These are phyloP conservation scores for Alternaria sp. DNA, from an alignment of 2,329 filamentous ascomycete genomes.

Conservation along the genomic window DNA sequence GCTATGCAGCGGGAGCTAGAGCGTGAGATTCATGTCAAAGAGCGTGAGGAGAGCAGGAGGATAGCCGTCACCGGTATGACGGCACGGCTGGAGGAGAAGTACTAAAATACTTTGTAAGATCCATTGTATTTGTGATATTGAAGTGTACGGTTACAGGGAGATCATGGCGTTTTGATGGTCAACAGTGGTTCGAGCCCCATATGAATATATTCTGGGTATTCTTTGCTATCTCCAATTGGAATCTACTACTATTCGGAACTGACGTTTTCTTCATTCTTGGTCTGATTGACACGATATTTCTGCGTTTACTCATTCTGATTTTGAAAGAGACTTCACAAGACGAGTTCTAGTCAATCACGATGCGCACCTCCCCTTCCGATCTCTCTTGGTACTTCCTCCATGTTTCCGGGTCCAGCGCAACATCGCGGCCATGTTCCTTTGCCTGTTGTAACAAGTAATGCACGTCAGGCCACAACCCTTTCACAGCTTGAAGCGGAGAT, in stretches of 20 bases:
- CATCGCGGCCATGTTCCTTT: background rate
- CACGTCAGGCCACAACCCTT: conserved; percentile 1
- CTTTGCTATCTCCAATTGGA: background rate
- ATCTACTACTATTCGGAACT: background rate
- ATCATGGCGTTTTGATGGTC: conserved; percentile 11
- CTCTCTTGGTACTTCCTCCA: background rate
- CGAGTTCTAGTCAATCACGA: background rate
- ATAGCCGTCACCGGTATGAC: conserved; percentile 46
- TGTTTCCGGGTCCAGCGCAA: background rate
- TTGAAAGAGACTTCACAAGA: background rate
- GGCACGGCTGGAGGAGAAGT: conserved; percentile 45
- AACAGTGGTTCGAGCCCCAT: background rate
- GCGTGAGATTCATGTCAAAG: conserved; percentile 30
- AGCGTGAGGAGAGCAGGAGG: conserved; percentile 27
- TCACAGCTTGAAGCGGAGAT: conserved; percentile 3
- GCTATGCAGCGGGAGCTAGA: conserved; percentile 32
- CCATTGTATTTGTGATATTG: conserved; percentile 14
- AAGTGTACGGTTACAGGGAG: conserved; percentile 2
- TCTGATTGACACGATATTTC: background rate
- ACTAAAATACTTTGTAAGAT: conserved; percentile 23
- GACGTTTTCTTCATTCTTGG: background rate
- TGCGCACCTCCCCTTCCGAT: too few species aligned
- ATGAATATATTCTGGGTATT: background rate
- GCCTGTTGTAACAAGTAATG: background rate
- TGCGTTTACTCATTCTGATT: background rate